Conservation (phyloP, 305 asterid species). For the Withania somnifera region DNA sequence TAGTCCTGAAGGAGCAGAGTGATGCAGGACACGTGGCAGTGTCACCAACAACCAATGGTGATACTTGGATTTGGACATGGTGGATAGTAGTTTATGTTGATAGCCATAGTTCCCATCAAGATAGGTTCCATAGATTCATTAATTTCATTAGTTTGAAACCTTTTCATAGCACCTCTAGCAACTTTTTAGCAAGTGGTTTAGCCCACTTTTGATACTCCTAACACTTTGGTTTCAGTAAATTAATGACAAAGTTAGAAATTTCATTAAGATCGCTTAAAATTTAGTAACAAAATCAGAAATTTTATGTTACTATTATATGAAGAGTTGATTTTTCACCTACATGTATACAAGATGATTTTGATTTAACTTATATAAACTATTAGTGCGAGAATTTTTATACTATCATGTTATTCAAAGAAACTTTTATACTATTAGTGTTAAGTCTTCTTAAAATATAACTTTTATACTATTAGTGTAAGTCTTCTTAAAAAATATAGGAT, state of each 20-base stretch:
- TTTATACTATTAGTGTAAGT: too few species aligned
- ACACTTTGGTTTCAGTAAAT: neutral
- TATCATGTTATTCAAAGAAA: too few species aligned
- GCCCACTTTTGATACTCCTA: neutral
- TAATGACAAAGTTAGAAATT: neutral
- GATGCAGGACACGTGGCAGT: neutral
- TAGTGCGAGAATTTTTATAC: too few species aligned
- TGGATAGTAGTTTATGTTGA: conserved; percentile 6
- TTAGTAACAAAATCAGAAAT: neutral
- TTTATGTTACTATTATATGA: too few species aligned
- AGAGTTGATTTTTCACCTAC: too few species aligned
- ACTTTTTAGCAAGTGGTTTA: neutral
- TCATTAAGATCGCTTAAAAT: neutral
- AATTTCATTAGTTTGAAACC: neutral
- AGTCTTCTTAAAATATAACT: too few species aligned
- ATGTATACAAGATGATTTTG: neutral
- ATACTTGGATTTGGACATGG: neutral
- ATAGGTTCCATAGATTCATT: neutral
- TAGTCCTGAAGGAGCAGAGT: conserved; percentile 5
- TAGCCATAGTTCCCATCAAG: conserved; percentile 5
- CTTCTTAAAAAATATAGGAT: too few species aligned
- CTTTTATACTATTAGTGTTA: too few species aligned
- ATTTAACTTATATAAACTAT: neutral
- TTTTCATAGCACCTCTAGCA: neutral
- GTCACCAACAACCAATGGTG: conserved; percentile 1